Evolutionary conservation across 176 grass and related monocot species (phyloP), one percentile per base, ranked within the genome.

Genomic region (Oryza meyeriana): DNA sequence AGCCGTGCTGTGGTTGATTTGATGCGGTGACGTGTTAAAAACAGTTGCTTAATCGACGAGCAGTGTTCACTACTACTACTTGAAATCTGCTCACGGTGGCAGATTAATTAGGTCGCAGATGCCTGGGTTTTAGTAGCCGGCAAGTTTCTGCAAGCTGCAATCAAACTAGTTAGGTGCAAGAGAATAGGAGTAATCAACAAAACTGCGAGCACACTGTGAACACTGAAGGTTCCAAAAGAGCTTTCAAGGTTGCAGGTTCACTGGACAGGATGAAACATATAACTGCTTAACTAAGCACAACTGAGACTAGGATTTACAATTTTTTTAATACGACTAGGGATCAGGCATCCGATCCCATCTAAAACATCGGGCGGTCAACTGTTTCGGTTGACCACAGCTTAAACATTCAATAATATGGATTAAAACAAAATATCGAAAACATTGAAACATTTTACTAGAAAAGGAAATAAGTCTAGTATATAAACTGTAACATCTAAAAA

Each of bases 241-340:
- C 13, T 38, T 3, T 0, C 20, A 47, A 61, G 41, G 52, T 34
- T 20, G 42, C 14, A 67, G 41, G 25, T 45, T 10, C 52, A 76
- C 12, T 11, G 17, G 13, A 71, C 64, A 63, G 40, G 1, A 14
- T 0, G 10, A 80, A 80, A 32, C 33, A 34, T 61, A n/a, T 20
- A 24, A 76, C 12, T 4, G 26, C 41, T 38, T 65, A 18, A 72
- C 58, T 35, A 63, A 69, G 74, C 4, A 85, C n/a, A 82, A 66
- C 17, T 48, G 16, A 39, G 28, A 50, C 35, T 35, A 63, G 8
- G 26, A 86, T 82, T 69, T 83, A 59, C 74, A 82, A 12, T 22
- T 52, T 32, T 82, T 38, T 44, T 64, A 81, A 76, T 2, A 29
- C 47, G 13, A 67, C 8, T 4, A 61, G n/a, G n/a, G n/a, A n/a